Evolutionary conservation across 164 flowering plant species (phyloP).

Genomic region (Sedum album): DNA sequence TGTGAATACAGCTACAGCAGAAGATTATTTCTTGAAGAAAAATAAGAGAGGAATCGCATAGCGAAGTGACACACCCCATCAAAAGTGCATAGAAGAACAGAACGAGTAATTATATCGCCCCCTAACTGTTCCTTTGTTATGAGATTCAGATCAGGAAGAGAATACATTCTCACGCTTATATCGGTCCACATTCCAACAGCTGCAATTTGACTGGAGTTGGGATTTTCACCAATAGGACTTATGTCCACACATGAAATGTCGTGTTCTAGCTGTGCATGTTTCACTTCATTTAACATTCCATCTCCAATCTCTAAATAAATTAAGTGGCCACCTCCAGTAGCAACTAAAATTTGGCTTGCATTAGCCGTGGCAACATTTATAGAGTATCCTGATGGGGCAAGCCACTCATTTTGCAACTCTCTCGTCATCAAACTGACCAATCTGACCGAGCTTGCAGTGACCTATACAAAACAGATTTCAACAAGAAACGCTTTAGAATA

Average conservation of each 20-base stretch:
- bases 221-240: constrained; percentile 82
- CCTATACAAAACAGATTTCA: too few relatives aligned
- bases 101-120: constrained; percentile 96
- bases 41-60: neutral
- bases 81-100: constrained; percentile 91
- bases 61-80: constrained; percentile 73
- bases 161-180: constrained; percentile 76
- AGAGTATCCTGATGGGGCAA: constrained; percentile 75
- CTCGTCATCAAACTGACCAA: constrained; percentile 75
- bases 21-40: neutral
- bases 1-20: neutral
- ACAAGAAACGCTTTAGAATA: too few relatives aligned
- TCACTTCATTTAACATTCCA: constrained; percentile 50
- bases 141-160: constrained; percentile 76
- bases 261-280: constrained; percentile 66
- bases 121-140: constrained; percentile 80
- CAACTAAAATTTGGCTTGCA: constrained; percentile 91
- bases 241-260: constrained; percentile 95
- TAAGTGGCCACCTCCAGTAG: constrained; percentile 88
- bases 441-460: constrained; percentile 80
- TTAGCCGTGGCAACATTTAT: constrained; percentile 96
- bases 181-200: constrained; percentile 99
- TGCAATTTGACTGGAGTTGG: constrained; percentile 67
- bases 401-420: constrained; percentile 74
- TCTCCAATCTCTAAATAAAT: too few relatives aligned